Evolutionary conservation across 495 filamentous ascomycete genomes (phyloP).

Genomic region (Podospora australis): DNA sequence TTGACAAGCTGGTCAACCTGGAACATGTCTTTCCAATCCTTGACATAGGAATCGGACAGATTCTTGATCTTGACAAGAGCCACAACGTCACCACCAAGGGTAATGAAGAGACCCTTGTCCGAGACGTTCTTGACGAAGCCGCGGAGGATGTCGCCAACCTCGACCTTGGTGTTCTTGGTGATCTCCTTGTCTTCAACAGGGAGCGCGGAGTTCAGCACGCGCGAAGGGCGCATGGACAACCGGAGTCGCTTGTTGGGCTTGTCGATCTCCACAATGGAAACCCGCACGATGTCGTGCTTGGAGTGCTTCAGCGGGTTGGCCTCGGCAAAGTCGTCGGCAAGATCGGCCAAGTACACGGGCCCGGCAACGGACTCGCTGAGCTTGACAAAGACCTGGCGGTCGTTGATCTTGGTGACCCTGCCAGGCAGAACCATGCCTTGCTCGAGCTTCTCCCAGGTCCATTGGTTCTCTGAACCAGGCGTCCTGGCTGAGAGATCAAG

Average conservation of each 20-base stretch:
- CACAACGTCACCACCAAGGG: constrained; percentile 69
- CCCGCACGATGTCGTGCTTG: constrained; percentile 80
- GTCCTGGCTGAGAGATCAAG: constrained; percentile 77
- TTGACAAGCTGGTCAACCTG: constrained; percentile 82
- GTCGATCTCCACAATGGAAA: constrained; percentile 76
- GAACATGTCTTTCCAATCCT: constrained; percentile 91
- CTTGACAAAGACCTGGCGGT: constrained; percentile 75
- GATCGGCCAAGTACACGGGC: constrained; percentile 66
- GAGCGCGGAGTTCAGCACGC: constrained; percentile 77
- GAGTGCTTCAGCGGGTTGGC: constrained; percentile 52
- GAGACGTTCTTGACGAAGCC: constrained; percentile 85
- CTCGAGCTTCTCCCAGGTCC: constrained; percentile 62
- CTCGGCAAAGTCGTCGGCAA: constrained; percentile 80
- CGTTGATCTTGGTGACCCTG: constrained; percentile 78
- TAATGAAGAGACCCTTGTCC: constrained; percentile 79
- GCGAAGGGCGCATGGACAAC: constrained; percentile 79
- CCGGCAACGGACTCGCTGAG: constrained; percentile 70
- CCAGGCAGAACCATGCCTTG: constrained; percentile 74
- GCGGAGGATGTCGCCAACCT: constrained; percentile 71
- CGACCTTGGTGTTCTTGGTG: constrained; percentile 57
- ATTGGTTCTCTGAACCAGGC: constrained; percentile 40
- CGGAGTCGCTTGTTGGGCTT: constrained; percentile 71
- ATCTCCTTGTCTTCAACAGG: constrained; percentile 79
- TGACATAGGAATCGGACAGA: constrained; percentile 82
- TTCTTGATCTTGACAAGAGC: constrained; percentile 79